Base-by-base conservation (phyloP, 805 yeast genomes). In the Wickerhamia fluorescens region DNA sequence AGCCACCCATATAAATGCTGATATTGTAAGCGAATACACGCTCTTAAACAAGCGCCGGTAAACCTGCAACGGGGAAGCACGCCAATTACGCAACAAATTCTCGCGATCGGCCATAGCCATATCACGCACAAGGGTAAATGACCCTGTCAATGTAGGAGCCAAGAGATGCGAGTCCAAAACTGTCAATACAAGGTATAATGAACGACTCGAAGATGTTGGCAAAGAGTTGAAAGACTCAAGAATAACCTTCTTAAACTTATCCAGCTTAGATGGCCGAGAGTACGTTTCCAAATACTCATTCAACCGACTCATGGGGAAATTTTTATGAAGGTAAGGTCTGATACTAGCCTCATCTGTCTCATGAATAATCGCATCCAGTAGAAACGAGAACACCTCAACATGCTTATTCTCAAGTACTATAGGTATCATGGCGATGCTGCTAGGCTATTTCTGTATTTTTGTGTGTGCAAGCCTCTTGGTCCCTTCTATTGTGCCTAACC, bases 311-410 rank as follows among this genome's bases (percentile, higher is more conserved):
- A 33, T 31, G 3, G 58, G 50, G 27, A 61, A 50, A n/a, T 35
- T 36, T 2, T 41, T 38, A 20, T 42, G 41, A 15, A 61, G 38
- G 25, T 35, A 42, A 2, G 54, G 52, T 23, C 35, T 43, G 16
- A 61, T 38, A 10, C 28, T 30, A 1, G 51, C 55, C 3, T 58
- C 51, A 3, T 50, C 34, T 1, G 56, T 45, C 15, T 56, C 61
- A 30, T 52, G 60, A 30, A 60, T 30, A 11, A 60, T 28, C 4
- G 56, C 64, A 41, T 63, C 70, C n/a, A n/a, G n/a, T n/a, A n/a
- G n/a, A n/a, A n/a, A n/a, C n/a, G n/a, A n/a, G n/a, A n/a, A n/a
- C n/a, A n/a, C n/a, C n/a, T n/a, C n/a, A n/a, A n/a, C n/a, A n/a
- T n/a, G n/a, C n/a, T n/a, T n/a, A n/a, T n/a, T n/a, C n/a, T n/a